Base-by-base conservation (phyloP, 768 basidiomycete genomes). In the Boletus vermiculosoides region DNA sequence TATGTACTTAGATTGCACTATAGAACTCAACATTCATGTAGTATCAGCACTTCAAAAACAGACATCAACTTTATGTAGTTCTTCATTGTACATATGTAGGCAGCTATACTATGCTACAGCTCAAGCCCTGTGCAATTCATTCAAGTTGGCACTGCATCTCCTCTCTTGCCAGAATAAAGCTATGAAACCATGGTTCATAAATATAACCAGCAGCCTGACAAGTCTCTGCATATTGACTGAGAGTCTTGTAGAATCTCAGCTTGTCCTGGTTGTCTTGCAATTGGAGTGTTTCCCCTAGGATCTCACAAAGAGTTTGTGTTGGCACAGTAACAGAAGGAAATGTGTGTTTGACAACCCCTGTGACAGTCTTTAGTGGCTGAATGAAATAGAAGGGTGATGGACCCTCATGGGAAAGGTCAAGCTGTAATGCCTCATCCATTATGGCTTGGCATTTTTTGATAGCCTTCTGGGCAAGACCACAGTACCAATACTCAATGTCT, bases 201-300 rank as follows among this genome's bases (percentile, higher is more conserved):
- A 47, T 31, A 6, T 3, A 20, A 4, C 30, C n/a, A 4, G 11
- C 45, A 8, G 3, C n/a, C 4, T 31, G 12, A 33, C n/a, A 2
- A 12, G 46, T 33, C 7, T 13, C 9, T 13, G 6, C 2, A 4
- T 1, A 4, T 13, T 15, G 5, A 13, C 7, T 39, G 18, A 50
- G 11, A 5, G 18, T 4, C 4, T 3, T 8, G 49, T 13, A 39
- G 25, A 50, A 28, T 2, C 15, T 5, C 1, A n/a, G 11, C n/a
- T n/a, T 50, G 12, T 1, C 18, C 1, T 1, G 0, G 2, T 20
- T 15, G 2, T 7, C 3, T 15, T 15, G 11, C 4, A 1, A 0
- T 1, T 3, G 25, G 8, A 51, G 37, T 0, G 23, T 23, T 7
- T 25, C 15, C 1, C 11, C 48, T 2, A 25, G 5, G 1, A 50